These are phyloP conservation scores for Beauveria sp. DNA, from an alignment of 2,329 filamentous ascomycete genomes.

Conservation along the genomic window DNA sequence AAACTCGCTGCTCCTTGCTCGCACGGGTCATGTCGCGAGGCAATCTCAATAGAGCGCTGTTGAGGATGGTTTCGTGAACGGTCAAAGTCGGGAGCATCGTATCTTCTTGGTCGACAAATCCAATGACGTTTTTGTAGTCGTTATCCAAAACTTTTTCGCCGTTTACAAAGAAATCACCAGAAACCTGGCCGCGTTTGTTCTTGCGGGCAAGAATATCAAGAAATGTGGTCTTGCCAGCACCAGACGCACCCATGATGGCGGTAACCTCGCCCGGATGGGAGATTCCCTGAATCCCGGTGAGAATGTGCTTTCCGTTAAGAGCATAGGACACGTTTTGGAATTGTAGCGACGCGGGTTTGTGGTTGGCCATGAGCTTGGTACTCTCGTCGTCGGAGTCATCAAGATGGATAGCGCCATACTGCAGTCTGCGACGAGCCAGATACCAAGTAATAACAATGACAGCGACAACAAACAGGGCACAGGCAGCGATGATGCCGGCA, in stretches of 20 bases:
- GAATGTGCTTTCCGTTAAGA: constrained; percentile 80
- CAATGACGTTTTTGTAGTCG: constrained; percentile 86
- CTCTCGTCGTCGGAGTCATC: constrained; percentile 88
- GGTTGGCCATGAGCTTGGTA: constrained; percentile 79
- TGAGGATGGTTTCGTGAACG: constrained; percentile 95
- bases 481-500: constrained; percentile 82
- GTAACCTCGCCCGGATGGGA: constrained; percentile 94
- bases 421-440: constrained; percentile 65
- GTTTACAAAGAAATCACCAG: constrained; percentile 85
- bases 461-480: constrained; percentile 80
- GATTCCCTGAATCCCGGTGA: constrained; percentile 71
- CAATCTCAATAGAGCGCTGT: constrained; percentile 84
- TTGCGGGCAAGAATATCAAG: constrained; percentile 92
- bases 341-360: constrained; percentile 81
- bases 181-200: constrained; percentile 78
- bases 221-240: constrained; percentile 95
- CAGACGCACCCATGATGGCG: constrained; percentile 97
- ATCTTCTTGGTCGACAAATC: constrained; percentile 97
- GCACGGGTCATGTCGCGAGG: constrained; percentile 81
- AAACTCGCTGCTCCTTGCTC: constrained; percentile 85
- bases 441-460: constrained; percentile 83
- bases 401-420: constrained; percentile 67
- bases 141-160: constrained; percentile 79
- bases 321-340: constrained; percentile 84
- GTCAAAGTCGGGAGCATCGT: constrained; percentile 93